Conservation (phyloP, 306 rosid species). For the Albizia julibrissin region DNA sequence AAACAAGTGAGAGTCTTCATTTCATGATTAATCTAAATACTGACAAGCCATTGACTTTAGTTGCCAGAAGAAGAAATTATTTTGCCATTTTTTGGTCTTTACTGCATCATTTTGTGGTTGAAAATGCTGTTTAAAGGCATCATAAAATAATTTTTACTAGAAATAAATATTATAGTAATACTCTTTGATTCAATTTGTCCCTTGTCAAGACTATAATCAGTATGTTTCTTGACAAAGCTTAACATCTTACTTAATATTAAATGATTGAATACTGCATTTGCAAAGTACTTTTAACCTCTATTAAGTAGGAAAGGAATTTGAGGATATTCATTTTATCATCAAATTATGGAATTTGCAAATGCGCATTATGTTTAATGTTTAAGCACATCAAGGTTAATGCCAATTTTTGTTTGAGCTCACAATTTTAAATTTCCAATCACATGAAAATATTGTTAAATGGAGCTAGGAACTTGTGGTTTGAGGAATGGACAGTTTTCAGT, state of each 20-base stretch:
- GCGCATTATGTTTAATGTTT: not conserved
- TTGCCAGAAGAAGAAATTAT: not conserved
- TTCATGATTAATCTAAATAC: constrained; percentile 36
- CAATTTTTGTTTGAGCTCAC: not conserved
- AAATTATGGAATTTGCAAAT: not conserved
- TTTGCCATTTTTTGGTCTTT: not conserved
- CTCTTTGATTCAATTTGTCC: not conserved
- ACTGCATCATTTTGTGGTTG: not conserved
- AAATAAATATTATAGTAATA: not conserved
- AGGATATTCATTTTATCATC: not conserved
- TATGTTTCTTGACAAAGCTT: not conserved
- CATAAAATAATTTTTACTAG: not conserved
- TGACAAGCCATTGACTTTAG: not conserved
- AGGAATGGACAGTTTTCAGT: not conserved
- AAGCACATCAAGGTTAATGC: not conserved
- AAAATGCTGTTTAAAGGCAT: not conserved
- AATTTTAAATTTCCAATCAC: not conserved
- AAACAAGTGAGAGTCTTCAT: constrained; percentile 51
- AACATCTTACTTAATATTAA: not conserved
- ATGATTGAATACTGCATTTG: not conserved
- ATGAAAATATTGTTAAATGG: not conserved
- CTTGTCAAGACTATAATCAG: not conserved
- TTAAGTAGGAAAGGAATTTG: not conserved
- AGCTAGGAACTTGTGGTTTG: not conserved
- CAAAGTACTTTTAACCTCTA: not conserved